Percentiles rank a stretch among this genome's conserved stretches.
phyloP scores from a whole-genome alignment of 2,329 filamentous ascomycete genomes.

The Apiospora saccharicola region DNA sequence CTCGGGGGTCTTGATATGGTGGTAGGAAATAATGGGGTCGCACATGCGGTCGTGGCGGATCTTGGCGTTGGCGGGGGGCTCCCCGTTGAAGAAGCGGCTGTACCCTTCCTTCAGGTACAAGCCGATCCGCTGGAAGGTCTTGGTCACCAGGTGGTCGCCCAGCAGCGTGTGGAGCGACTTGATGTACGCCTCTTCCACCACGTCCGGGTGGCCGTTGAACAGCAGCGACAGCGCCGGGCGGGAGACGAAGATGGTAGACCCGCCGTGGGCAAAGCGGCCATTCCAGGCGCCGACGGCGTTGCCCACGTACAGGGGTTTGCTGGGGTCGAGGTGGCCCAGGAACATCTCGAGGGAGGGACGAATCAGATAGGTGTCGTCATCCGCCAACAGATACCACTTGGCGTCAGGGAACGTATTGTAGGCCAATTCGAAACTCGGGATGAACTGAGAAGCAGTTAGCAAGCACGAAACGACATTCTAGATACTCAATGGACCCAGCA shows the following conservation, averaged over 20 bases:
- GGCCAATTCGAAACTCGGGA: conserved; percentile 20
- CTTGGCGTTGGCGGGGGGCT: conserved; percentile 4
- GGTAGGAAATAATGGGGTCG: conserved; percentile 17
- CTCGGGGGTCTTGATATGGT: conserved; percentile 8
- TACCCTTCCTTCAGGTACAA: conserved; percentile 19
- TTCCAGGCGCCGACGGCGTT: conserved; percentile 23
- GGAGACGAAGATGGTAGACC: conserved; percentile 4
- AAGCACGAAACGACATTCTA: no score
- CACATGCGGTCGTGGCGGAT: conserved; percentile 22
- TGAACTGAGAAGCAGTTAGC: conserved; percentile 8
- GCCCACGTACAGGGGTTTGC: neutral
- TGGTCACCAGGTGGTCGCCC: conserved; percentile 21
- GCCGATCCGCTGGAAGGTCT: conserved; percentile 7
- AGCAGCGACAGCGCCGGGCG: conserved; percentile 2
- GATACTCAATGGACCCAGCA: neutral
- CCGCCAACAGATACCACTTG: conserved; percentile 21
- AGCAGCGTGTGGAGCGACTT: neutral
- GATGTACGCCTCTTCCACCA: conserved; percentile 2
- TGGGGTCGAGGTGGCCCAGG: conserved; percentile 22
- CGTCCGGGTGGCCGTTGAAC: conserved; percentile 14
- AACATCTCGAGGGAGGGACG: conserved; percentile 22
- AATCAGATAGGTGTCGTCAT: conserved; percentile 23
- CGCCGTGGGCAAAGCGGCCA: conserved; percentile 21
- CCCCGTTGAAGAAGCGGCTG: conserved; percentile 23
- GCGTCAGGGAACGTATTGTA: conserved; percentile 9